Evolutionary conservation across 306 rosid genomes (phyloP).

Genomic region (Hippophae gyantsensis): DNA sequence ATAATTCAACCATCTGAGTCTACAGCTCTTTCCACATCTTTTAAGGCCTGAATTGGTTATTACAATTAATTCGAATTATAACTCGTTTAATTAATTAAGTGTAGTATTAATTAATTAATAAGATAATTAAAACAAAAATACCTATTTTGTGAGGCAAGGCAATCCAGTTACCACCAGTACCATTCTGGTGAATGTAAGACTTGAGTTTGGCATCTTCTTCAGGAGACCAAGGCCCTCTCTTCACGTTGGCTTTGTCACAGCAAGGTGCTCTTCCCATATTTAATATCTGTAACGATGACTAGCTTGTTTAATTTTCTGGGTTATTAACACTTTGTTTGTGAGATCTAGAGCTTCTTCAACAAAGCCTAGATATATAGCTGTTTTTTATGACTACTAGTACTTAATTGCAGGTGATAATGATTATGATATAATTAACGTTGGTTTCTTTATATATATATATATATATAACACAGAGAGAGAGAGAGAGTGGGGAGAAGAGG

Average conservation of each 20-base stretch:
- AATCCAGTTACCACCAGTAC: constrained; percentile 97
- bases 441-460: constrained; percentile 23
- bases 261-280: constrained; percentile 98
- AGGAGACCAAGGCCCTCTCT: constrained; percentile 98
- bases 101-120: neutral
- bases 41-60: constrained; percentile 44
- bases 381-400: constrained; percentile 1
- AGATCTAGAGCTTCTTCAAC: constrained; percentile 17
- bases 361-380: constrained; percentile 13
- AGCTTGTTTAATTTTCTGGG: no score
- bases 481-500: constrained; percentile 44
- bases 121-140: constrained; percentile 1
- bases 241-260: constrained; percentile 97
- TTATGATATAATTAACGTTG: constrained; percentile 23
- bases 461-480: no score
- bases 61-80: neutral
- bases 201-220: constrained; percentile 97
- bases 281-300: neutral
- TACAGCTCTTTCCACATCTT: constrained; percentile 97
- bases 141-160: constrained; percentile 95
- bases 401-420: constrained; percentile 22
- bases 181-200: constrained; percentile 64
- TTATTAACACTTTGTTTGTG: neutral
- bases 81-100: neutral
- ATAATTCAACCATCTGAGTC: constrained; percentile 91